A percentile compares a stretch with the other conserved stretches of the same genome.
Evolutionary conservation across 768 basidiomycete species (phyloP).

Genomic region (Boletus rubescentipes): DNA sequence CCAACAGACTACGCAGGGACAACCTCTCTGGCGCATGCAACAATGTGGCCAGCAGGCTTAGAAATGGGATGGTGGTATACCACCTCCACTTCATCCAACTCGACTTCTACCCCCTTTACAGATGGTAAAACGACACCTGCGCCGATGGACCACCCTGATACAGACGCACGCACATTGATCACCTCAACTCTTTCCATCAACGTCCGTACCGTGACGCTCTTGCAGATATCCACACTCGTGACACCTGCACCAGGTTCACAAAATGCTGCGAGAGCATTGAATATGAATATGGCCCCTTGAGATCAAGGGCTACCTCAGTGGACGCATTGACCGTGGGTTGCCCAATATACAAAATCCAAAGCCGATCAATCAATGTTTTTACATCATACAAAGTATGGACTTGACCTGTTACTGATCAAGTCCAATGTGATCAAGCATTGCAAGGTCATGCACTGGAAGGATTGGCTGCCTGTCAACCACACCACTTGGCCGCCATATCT

Average conservation of each 20-base stretch:
- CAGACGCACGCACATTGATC: slow-evolving; percentile 64
- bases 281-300: slow-evolving; percentile 79
- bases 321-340: too few species aligned
- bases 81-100: slow-evolving; percentile 86
- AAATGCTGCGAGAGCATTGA: slow-evolving; percentile 79
- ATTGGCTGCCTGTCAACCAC: too few species aligned
- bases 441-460: too few species aligned
- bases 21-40: slow-evolving; percentile 80
- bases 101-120: slow-evolving; percentile 78
- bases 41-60: slow-evolving; percentile 77
- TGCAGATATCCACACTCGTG: slow-evolving; percentile 76
- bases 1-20: slow-evolving; percentile 55
- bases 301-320: too few species aligned
- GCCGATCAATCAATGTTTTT: too few species aligned
- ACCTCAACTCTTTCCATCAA: slow-evolving; percentile 84
- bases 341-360: too few species aligned
- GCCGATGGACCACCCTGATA: slow-evolving; percentile 25
- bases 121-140: slow-evolving; percentile 44
- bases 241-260: slow-evolving; percentile 75
- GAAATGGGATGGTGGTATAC: slow-evolving; percentile 80
- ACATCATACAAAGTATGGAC: too few species aligned
- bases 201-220: slow-evolving; percentile 78
- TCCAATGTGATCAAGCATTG: too few species aligned
- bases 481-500: too few species aligned
- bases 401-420: too few species aligned